Evolutionary conservation across 495 filamentous ascomycete genomes (phyloP).

Genomic region (Paragyromitra xinjiangensis): DNA sequence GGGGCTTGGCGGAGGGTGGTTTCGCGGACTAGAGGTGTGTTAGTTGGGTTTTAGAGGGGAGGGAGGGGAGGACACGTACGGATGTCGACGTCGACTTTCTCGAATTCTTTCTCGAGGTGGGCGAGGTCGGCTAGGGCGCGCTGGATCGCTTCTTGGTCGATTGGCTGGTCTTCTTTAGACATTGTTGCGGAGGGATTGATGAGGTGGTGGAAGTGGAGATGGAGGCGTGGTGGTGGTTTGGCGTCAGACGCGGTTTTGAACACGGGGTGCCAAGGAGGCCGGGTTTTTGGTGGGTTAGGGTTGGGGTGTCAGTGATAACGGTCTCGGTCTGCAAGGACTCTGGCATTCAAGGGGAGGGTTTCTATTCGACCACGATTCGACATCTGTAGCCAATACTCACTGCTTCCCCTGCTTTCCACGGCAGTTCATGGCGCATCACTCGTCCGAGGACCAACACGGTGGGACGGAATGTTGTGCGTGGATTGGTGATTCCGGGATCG

Average conservation of each 20-base stretch:
- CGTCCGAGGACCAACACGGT: background rate
- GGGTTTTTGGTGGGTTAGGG: slow-evolving; percentile 12
- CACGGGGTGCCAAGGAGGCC: slow-evolving; percentile 12
- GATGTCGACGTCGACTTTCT: slow-evolving; percentile 73
- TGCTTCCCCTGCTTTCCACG: background rate
- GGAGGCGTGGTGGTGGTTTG: background rate
- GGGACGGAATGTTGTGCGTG: background rate
- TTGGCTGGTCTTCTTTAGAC: slow-evolving; percentile 23
- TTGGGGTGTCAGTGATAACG: background rate
- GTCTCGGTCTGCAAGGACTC: background rate
- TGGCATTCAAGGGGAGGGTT: background rate
- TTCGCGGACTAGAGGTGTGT: slow-evolving; percentile 43
- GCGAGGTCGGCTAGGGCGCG: slow-evolving; percentile 62
- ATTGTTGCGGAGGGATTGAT: slow-evolving; percentile 4
- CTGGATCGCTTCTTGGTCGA: slow-evolving; percentile 46
- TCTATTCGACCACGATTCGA: background rate
- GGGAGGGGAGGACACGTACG: slow-evolving; percentile 62
- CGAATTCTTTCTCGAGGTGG: slow-evolving; percentile 74
- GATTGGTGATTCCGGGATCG: background rate
- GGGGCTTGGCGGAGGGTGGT: slow-evolving; percentile 62
- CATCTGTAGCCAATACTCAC: background rate
- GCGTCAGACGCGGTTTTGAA: slow-evolving; percentile 20
- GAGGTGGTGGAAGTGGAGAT: background rate
- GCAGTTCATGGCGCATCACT: background rate
- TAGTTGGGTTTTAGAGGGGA: background rate